phyloP scores from a whole-genome alignment of 176 grass and related monocot species.

The Bonia amplexicaulis region DNA sequence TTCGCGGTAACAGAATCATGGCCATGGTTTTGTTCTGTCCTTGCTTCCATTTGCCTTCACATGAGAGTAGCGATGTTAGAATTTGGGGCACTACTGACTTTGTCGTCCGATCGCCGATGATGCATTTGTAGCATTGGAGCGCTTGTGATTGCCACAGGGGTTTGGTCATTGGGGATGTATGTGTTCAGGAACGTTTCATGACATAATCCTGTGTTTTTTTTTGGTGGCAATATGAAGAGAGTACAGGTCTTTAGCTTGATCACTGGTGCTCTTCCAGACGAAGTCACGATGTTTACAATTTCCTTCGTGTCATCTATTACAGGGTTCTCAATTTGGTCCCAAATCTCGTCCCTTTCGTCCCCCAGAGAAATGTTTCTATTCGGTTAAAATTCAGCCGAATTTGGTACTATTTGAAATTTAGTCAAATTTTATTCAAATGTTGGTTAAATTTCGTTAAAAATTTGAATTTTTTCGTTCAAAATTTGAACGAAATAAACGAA shows the following conservation, averaged over 20 bases:
- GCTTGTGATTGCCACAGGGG: constrained; percentile 1
- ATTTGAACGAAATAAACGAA: too few relatives aligned
- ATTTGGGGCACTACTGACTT: constrained; percentile 18
- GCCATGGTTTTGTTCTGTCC: constrained; percentile 26
- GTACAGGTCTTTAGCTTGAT: background rate
- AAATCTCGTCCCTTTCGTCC: too few relatives aligned
- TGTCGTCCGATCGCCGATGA: background rate
- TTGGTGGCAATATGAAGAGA: constrained; percentile 22
- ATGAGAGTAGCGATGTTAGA: constrained; percentile 30
- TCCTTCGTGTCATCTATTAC: background rate
- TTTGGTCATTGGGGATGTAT: constrained; percentile 27
- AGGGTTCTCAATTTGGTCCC: too few relatives aligned
- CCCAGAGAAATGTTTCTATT: too few relatives aligned
- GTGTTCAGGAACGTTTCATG: constrained; percentile 18
- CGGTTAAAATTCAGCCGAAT: too few relatives aligned
- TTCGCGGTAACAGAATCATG: background rate
- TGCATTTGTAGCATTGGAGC: constrained; percentile 13
- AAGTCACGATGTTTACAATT: background rate
- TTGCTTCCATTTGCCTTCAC: constrained; percentile 27
- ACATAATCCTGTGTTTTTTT: constrained; percentile 19
- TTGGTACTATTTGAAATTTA: too few relatives aligned
- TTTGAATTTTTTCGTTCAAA: too few relatives aligned
- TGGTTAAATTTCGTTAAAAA: too few relatives aligned
- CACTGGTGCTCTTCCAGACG: background rate
- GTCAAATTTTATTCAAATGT: too few relatives aligned